Evolutionary conservation across 2,329 filamentous ascomycete species (phyloP), one percentile per base, ranked within the genome.

Genomic region (Chrysoporthe austroafricana): DNA sequence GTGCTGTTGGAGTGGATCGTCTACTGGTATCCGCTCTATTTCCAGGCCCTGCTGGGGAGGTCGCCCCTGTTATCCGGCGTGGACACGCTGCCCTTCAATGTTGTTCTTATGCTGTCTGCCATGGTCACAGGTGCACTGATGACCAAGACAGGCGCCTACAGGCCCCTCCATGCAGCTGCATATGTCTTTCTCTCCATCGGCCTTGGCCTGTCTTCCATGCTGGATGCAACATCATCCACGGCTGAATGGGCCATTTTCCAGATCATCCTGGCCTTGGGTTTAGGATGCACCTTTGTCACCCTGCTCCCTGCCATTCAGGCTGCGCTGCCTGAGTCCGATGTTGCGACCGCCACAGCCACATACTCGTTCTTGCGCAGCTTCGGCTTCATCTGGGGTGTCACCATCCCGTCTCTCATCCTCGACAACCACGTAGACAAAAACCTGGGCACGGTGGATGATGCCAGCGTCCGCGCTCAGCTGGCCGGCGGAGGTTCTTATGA

Each of bases 331-430:
- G 79, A 81, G 16, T 66, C 68, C 0, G 78, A 83, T 54, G 71
- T 74, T 0, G 77, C 78, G 1, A 67, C 75, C 3, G 76, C 80
- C 0, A 79, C 79, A 0, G 77, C 75, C 0, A 78, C 80, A 59
- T 82, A 77, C 74, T 71, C 74, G 0, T 86, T 85, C 67, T 74
- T 82, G 68, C 77, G 83, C 11, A 77, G 73, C 50, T 80, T 85
- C 21, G 84, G 84, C 0, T 74, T 77, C 14, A 78, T 81, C 4
- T 80, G 84, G 72, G 83, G 83, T 14, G 77, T 82, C 0, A 76
- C 81, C 0, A 79, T 86, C 39, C 78, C 80, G 0, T 77, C 77
- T 1, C 75, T 78, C 4, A 75, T 83, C 42, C 84, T 81, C 71
- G 72, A 50, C 46, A 50, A 50, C 46, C 46, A 21, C 46, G 6